Percentiles rank a stretch among this genome's conserved stretches.
These are phyloP conservation scores for Rubroboletus pulcherrimus DNA, from an alignment of 768 basidiomycete species.

Conservation along the genomic window DNA sequence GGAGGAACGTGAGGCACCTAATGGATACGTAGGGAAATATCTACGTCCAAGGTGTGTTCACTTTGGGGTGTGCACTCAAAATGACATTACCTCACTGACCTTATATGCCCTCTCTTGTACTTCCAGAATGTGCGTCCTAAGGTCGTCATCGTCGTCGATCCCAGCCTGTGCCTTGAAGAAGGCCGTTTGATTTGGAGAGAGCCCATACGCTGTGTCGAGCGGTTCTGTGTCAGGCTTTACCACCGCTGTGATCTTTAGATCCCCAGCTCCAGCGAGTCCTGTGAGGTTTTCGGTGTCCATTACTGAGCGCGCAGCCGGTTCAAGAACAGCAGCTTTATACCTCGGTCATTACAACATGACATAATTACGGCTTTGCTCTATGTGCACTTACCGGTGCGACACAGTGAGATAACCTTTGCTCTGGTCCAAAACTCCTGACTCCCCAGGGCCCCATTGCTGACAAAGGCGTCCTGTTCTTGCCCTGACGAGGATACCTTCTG, in stretches of 20 bases:
- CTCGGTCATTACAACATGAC: background rate
- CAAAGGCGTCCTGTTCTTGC: too few relatives aligned
- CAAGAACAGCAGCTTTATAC: background rate
- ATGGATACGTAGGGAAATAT: constrained; percentile 30
- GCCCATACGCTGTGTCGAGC: background rate
- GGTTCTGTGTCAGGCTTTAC: background rate
- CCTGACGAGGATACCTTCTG: too few relatives aligned
- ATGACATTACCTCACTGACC: constrained; percentile 7
- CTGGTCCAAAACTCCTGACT: too few relatives aligned
- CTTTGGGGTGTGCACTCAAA: background rate
- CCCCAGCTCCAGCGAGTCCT: constrained; percentile 4
- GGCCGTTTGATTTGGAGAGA: constrained; percentile 15
- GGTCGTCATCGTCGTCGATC: constrained; percentile 25
- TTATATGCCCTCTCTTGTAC: constrained; percentile 31
- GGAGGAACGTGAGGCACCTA: constrained; percentile 21
- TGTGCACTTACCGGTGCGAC: too few relatives aligned
- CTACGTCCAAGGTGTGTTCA: constrained; percentile 6
- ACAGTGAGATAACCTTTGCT: too few relatives aligned
- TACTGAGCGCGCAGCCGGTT: too few relatives aligned
- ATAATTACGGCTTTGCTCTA: too few relatives aligned
- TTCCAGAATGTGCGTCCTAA: constrained; percentile 29
- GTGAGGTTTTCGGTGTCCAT: constrained; percentile 2
- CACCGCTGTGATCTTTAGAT: background rate
- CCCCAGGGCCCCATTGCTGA: too few relatives aligned
- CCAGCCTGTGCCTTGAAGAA: constrained; percentile 31